Base-by-base conservation (phyloP, 441 rosid genomes). In the Erodium moschatum region DNA sequence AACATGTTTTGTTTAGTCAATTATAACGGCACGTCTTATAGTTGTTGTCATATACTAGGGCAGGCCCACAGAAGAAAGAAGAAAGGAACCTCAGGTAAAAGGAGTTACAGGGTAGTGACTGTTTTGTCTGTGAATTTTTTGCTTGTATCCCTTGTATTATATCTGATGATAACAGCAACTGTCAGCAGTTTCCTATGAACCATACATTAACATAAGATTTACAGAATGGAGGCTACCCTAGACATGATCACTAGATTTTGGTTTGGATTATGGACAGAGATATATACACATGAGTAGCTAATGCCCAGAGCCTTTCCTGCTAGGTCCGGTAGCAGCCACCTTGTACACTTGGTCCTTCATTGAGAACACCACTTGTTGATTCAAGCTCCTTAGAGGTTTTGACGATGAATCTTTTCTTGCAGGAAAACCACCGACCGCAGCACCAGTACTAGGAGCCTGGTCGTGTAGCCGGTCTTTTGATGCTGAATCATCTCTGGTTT, bases 311-410 rank as follows among this genome's bases (percentile, higher is more conserved):
- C 54, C 54, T 48, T 13, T 48, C 54, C 54, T 48, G 54, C 54
- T 48, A 48, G 54, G 54, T 11, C 54, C 54, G 12, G 54, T 48
- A 48, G 54, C 54, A 48, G 54, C 54, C 54, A 48, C 7, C 54
- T 48, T 48, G 54, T 11, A 48, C 1, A 48, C 54, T 48, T 48
- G 54, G 4, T 48, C 54, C 54, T 48, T 48, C 54, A 11, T 6
- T 48, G 54, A 13, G 16, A 48, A 16, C 54, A 13, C 54, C 54
- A 11, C 54, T 48, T 48, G 54, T 11, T 48, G n/a, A 48, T 13
- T 48, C 54, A 13, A 48, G 6, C 48, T 42, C 48, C 9, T 42
- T 11, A 42, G 48, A 42, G 48, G 48, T 42, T 12, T 42, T 42
- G 48, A 6, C 3, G 16, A 48, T 11, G 54, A 48, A 11, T 48